Conservation (phyloP, 805 yeast genomes). For the Zygosaccharomyces bailii region DNA sequence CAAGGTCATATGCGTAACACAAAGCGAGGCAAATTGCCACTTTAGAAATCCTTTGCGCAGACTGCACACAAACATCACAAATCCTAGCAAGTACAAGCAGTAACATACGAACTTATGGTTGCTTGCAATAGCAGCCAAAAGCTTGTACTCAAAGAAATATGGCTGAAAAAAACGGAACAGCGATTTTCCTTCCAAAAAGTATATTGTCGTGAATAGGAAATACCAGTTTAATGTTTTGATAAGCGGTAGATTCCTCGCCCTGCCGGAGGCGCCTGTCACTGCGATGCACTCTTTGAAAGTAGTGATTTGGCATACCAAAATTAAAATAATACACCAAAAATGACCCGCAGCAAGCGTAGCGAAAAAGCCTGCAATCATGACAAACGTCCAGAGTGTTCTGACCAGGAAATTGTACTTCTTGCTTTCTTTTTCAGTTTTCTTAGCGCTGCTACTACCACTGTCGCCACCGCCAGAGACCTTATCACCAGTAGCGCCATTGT, state of each 20-base stretch:
- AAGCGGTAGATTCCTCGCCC: constrained; percentile 77
- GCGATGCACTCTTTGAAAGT: constrained; percentile 90
- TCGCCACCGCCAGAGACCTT: too few relatives aligned
- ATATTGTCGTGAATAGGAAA: constrained; percentile 79
- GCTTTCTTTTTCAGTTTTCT: constrained; percentile 17
- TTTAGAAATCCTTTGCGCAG: constrained; percentile 83
- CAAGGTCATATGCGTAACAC: constrained; percentile 91
- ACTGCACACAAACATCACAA: constrained; percentile 85
- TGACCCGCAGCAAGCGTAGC: constrained; percentile 78
- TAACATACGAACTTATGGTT: constrained; percentile 86
- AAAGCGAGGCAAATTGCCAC: constrained; percentile 91
- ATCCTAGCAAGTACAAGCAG: constrained; percentile 78
- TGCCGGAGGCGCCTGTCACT: constrained; percentile 74
- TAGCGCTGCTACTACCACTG: background rate
- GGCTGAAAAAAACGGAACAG: constrained; percentile 63
- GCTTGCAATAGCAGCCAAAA: constrained; percentile 55
- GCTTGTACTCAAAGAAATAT: constrained; percentile 36
- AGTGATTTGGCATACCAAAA: constrained; percentile 69
- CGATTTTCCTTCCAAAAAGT: constrained; percentile 84
- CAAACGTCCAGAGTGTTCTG: constrained; percentile 88
- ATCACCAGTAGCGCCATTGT: background rate
- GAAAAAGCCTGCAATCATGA: constrained; percentile 78
- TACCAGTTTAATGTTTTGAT: constrained; percentile 90
- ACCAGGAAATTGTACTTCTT: constrained; percentile 53
- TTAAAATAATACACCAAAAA: constrained; percentile 68